Evolutionary conservation across 1,139 yeast genomes (phyloP).

Genomic region (Saccharomyces uvarum): DNA sequence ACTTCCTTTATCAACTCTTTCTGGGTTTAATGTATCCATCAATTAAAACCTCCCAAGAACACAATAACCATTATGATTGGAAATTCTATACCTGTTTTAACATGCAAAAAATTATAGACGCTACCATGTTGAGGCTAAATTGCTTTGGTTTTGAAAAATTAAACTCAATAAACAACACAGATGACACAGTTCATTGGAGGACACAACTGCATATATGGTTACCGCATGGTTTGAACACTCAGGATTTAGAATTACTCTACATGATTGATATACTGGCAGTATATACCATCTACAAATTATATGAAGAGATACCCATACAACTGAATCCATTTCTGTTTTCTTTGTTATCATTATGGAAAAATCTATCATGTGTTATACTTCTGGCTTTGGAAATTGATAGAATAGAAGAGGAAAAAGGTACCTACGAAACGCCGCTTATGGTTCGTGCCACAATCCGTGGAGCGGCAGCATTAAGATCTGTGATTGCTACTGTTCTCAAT

Average conservation of each 20-base stretch:
- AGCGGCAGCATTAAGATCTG: conserved; percentile 52
- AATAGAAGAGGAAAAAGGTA: conserved; percentile 40
- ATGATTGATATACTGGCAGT: conserved; percentile 46
- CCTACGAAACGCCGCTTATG: conserved; percentile 41
- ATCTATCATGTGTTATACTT: conserved; percentile 49
- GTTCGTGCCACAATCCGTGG: conserved; percentile 54
- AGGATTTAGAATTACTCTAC: conserved; percentile 44
- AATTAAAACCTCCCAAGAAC: conserved; percentile 8
- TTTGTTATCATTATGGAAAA: conserved; percentile 55
- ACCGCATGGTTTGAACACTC: conserved; percentile 37
- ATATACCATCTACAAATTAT: conserved; percentile 46
- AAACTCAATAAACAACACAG: conserved; percentile 40
- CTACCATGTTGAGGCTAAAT: conserved; percentile 38
- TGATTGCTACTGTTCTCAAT: conserved; percentile 54
- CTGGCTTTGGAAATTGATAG: conserved; percentile 60
- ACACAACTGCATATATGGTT: conserved; percentile 43
- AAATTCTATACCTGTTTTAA: conserved; percentile 38
- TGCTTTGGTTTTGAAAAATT: conserved; percentile 44
- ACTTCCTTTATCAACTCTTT: conserved; percentile 44
- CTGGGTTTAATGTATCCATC: conserved; percentile 37
- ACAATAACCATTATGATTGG: conserved; percentile 15
- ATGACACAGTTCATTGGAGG: conserved; percentile 36
- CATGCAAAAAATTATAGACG: conserved; percentile 40
- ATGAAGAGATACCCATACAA: conserved; percentile 30
- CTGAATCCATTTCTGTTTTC: conserved; percentile 54